phyloP scores from a whole-genome alignment of 2,329 filamentous ascomycete species.

The Fusarium cyanostomum region DNA sequence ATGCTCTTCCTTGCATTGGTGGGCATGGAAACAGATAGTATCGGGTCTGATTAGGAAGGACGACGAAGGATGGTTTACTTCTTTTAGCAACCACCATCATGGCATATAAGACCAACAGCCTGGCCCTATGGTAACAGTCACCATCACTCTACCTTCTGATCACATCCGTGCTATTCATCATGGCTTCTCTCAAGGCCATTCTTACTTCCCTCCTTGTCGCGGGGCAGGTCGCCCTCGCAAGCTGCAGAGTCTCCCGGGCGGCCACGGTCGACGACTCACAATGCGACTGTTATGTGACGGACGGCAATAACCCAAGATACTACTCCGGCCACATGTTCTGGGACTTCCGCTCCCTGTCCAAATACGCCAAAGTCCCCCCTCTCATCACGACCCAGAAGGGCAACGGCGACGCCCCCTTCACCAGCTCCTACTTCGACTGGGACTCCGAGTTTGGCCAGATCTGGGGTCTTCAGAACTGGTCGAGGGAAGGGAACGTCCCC shows the following conservation, averaged over 20 bases:
- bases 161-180: constrained; percentile 14
- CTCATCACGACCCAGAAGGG: constrained; percentile 43
- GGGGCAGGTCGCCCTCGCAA: constrained; percentile 30
- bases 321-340: constrained; percentile 42
- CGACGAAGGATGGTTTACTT: background rate
- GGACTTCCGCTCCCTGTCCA: constrained; percentile 45
- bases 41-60: background rate
- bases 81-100: background rate
- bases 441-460: constrained; percentile 44
- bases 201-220: constrained; percentile 36
- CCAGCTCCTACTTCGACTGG: constrained; percentile 50
- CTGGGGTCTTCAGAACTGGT: constrained; percentile 52
- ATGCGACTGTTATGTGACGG: constrained; percentile 46
- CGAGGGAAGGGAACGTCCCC: constrained; percentile 46
- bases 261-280: constrained; percentile 31
- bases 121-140: background rate
- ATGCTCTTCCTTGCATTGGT: background rate
- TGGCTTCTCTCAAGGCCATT: constrained; percentile 33
- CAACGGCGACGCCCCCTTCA: constrained; percentile 46
- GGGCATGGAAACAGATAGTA: background rate
- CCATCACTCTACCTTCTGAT: background rate
- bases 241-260: background rate
- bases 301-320: constrained; percentile 39
- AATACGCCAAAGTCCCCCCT: constrained; percentile 44
- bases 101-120: constrained; percentile 4